Base-by-base conservation (phyloP, 768 basidiomycete species). In the Phaeotremella fagi region DNA sequence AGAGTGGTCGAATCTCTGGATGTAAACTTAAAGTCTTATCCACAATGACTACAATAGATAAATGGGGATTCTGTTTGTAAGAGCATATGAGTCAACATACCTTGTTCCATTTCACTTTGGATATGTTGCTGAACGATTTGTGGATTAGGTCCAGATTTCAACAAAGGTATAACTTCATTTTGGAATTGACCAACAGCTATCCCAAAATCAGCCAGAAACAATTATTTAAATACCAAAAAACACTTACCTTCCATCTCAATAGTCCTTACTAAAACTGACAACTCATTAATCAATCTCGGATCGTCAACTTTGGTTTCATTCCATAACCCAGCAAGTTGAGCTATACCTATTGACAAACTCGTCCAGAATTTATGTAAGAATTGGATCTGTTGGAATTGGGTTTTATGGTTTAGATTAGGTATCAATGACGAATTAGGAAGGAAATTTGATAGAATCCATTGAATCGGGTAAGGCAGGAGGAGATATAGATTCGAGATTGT, bases 291-390 rank as follows among this genome's bases (percentile, higher is more conserved):
- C 38, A 52, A 4, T 46, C 61, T 27, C 49, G 56, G 12, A 28
- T 52, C 36, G 1, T 42, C 24, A 11, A 43, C 48, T 7, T 54
- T 45, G 26, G 38, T 41, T 5, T 26, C 45, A 20, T 6, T 20
- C 68, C 68, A 70, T 11, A 67, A 55, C 2, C 52, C 63, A 2
- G 65, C 63, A 4, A 70, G 55, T 48, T 67, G 68, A 11, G 54
- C 54, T 16, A 70, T 53, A 4, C 48, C 68, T 6, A 70, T 52
- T 4, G 54, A 57, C 1, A 57, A 38, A 12, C 50, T 57, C 7
- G 68, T 61, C 42, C 58, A 70, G 3, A 64, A 3, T 3, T 60
- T 55, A 49, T 65, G 65, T 2, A 63, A 23, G 16, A 58, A 31
- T 16, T 50, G 16, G 29, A 70, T 60, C 28, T 66, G 64, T 6